Evolutionary conservation across 2,329 filamentous ascomycete species (phyloP).

Genomic region (Aspergillus amoenus): DNA sequence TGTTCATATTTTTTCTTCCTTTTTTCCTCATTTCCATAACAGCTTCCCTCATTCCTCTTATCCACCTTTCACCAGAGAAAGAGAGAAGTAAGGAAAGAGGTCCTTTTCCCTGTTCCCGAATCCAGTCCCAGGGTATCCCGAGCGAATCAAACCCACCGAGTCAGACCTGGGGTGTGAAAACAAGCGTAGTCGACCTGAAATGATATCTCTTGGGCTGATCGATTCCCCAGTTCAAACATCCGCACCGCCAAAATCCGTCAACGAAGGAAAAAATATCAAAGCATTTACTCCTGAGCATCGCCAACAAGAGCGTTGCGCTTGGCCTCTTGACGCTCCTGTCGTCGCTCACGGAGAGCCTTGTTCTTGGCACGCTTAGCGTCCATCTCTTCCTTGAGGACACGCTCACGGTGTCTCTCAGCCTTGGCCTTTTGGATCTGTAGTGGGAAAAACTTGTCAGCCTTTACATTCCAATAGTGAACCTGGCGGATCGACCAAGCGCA

Average conservation of each 20-base stretch:
- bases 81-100: conserved; percentile 15
- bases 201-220: conserved; percentile 27
- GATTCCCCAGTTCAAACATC: conserved; percentile 35
- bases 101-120: conserved; percentile 18
- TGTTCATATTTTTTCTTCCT: conserved; percentile 21
- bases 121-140: conserved; percentile 21
- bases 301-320: conserved; percentile 86
- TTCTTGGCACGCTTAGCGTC: conserved; percentile 99
- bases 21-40: conserved; percentile 13
- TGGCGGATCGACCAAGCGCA: too few species aligned
- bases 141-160: conserved; percentile 23
- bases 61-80: conserved; percentile 15
- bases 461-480: too few species aligned
- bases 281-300: conserved; percentile 57
- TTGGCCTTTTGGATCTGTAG: conserved; percentile 98
- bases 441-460: conserved; percentile 23
- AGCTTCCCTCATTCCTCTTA: conserved; percentile 7
- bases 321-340: conserved; percentile 83
- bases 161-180: conserved; percentile 23
- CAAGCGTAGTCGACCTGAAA: conserved; percentile 29
- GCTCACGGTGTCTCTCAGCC: conserved; percentile 98
- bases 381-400: conserved; percentile 98
- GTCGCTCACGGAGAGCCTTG: conserved; percentile 99
- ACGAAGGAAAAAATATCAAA: conserved; percentile 21
- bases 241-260: conserved; percentile 38